These are phyloP conservation scores for Spongiforma sp. DNA, from an alignment of 1,284 basidiomycete genomes.

Conservation along the genomic window DNA sequence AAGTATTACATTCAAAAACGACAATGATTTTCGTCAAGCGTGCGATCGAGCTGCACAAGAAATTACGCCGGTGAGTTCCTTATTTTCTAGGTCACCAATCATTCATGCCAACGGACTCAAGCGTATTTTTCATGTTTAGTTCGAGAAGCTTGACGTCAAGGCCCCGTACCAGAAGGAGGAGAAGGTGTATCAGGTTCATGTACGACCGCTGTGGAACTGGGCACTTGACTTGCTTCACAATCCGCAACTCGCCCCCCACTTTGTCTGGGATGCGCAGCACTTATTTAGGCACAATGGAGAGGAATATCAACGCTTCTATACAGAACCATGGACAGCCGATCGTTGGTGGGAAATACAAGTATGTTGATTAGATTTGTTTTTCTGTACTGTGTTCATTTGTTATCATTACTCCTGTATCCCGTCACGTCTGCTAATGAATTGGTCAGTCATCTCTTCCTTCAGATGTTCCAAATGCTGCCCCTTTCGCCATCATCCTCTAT, in stretches of 20 bases:
- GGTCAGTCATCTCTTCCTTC: background rate
- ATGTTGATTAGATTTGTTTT: background rate
- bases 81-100: background rate
- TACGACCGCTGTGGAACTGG: constrained; percentile 9
- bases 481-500: background rate
- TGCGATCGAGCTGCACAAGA: constrained; percentile 4
- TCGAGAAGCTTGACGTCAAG: background rate
- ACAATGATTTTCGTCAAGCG: background rate
- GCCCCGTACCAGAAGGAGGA: background rate
- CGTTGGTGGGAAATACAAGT: background rate
- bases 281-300: constrained; percentile 27
- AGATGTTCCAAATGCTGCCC: background rate
- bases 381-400: constrained; percentile 1
- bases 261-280: constrained; percentile 32
- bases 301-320: background rate
- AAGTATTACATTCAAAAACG: constrained; percentile 2
- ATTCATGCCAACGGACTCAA: background rate
- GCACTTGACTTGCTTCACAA: constrained; percentile 8
- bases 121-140: background rate
- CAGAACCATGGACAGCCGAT: background rate
- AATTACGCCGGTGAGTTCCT: constrained; percentile 1
- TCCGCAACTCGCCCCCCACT: constrained; percentile 19
- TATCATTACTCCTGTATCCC: background rate
- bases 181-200: background rate
- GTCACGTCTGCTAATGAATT: background rate